Evolutionary conservation across 2,329 filamentous ascomycete genomes (phyloP).

Genomic region (Monosporascus ibericus): DNA sequence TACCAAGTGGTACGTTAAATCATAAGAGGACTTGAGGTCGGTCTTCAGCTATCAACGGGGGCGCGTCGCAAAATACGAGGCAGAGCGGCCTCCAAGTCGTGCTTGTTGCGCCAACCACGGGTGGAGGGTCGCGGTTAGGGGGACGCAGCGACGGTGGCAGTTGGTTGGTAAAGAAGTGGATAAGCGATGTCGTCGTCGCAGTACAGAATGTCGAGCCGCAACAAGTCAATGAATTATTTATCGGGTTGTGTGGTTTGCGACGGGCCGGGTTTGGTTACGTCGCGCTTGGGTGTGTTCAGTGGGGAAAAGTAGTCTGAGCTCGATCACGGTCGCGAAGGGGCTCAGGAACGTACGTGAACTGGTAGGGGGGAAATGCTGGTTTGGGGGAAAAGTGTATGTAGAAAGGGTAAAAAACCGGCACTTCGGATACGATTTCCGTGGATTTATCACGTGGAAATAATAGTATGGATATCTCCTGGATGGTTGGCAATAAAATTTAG

Average conservation of each 20-base stretch:
- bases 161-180: not conserved
- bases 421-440: conserved; percentile 38
- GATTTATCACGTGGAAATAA: conserved; percentile 49
- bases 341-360: not conserved
- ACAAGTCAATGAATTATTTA: too few relatives aligned
- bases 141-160: not conserved
- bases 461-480: conserved; percentile 47
- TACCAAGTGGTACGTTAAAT: conserved; percentile 6
- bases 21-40: not conserved
- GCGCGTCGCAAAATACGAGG: not conserved
- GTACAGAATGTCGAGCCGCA: not conserved
- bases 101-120: not conserved
- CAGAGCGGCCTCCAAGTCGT: not conserved
- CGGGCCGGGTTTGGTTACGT: not conserved
- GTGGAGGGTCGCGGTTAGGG: not conserved
- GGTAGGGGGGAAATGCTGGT: conserved; percentile 1
- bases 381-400: conserved; percentile 1
- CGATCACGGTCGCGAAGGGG: not conserved
- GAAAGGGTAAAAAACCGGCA: conserved; percentile 19
- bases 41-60: not conserved
- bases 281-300: not conserved
- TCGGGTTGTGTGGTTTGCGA: not conserved
- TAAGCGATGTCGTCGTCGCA: not conserved
- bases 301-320: not conserved
- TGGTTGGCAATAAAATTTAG: conserved; percentile 52